These are phyloP conservation scores for Lactarius evosmus DNA, from an alignment of 768 basidiomycete genomes.

Conservation along the genomic window DNA sequence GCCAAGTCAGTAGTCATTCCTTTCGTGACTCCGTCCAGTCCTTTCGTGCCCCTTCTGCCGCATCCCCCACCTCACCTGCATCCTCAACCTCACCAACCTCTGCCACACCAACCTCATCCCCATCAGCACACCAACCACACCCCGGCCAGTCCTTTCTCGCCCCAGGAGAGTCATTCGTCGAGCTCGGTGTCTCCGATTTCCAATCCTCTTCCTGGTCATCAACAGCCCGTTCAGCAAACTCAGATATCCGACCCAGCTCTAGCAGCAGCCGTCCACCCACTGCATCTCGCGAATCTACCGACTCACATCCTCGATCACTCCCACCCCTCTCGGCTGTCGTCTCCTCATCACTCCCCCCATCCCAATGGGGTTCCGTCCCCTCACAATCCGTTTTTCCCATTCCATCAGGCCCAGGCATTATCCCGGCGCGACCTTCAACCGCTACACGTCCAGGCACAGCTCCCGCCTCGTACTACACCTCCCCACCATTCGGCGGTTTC, in stretches of 20 bases:
- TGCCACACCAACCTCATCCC: constrained; percentile 29
- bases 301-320: constrained; percentile 49
- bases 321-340: constrained; percentile 74
- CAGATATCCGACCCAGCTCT: constrained; percentile 45
- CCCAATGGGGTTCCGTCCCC: constrained; percentile 30
- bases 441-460: constrained; percentile 68
- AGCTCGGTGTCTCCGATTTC: constrained; percentile 43
- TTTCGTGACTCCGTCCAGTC: constrained; percentile 78
- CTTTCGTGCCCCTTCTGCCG: constrained; percentile 64
- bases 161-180: constrained; percentile 46
- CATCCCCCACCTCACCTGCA: constrained; percentile 41
- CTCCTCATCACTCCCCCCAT: constrained; percentile 56
- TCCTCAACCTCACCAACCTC: constrained; percentile 28
- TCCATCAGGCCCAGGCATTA: constrained; percentile 51
- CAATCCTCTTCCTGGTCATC: constrained; percentile 24
- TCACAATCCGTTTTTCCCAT: constrained; percentile 52
- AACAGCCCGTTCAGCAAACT: constrained; percentile 31
- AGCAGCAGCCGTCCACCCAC: constrained; percentile 52
- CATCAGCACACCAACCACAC: constrained; percentile 34
- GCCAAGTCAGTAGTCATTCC: constrained; percentile 54
- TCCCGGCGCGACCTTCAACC: constrained; percentile 53
- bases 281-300: constrained; percentile 43
- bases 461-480: constrained; percentile 59
- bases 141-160: constrained; percentile 66
- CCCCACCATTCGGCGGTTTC: constrained; percentile 42